A percentile compares a stretch with the other conserved stretches of the same genome.
Evolutionary conservation across 345 rosid species (phyloP).

Genomic region (Aquilaria sinensis): DNA sequence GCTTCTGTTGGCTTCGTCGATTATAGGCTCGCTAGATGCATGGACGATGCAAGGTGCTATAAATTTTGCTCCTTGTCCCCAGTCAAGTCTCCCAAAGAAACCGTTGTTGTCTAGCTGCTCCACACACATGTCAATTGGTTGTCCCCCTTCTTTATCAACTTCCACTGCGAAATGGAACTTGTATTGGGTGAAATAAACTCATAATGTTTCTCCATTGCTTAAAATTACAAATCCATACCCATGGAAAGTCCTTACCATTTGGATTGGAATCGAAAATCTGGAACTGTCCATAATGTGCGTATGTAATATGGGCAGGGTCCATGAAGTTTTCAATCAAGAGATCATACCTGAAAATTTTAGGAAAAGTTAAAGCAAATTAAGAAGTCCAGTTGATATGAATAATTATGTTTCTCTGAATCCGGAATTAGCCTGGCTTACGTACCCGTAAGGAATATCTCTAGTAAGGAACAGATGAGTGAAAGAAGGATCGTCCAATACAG

Average conservation of each 20-base stretch:
- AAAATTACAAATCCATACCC: too few relatives aligned
- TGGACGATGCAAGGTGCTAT: slow-evolving; percentile 64
- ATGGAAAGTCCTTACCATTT: slow-evolving; percentile 26
- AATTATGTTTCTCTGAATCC: neutral
- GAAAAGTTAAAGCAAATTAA: too few relatives aligned
- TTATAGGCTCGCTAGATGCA: slow-evolving; percentile 27
- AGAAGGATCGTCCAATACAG: slow-evolving; percentile 72
- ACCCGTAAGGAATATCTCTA: slow-evolving; percentile 80
- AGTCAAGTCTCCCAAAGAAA: slow-evolving; percentile 49
- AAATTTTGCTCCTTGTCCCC: slow-evolving; percentile 42
- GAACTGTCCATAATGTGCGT: slow-evolving; percentile 59
- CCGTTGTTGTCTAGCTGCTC: slow-evolving; percentile 39
- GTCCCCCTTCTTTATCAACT: slow-evolving; percentile 79
- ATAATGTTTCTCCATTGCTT: too few relatives aligned
- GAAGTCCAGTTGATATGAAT: neutral
- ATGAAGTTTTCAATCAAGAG: slow-evolving; percentile 68
- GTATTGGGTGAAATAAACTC: too few relatives aligned
- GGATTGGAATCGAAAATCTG: slow-evolving; percentile 10
- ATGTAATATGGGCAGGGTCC: slow-evolving; percentile 90
- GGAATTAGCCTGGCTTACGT: slow-evolving; percentile 7
- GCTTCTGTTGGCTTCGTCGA: slow-evolving; percentile 34
- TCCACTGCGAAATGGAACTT: slow-evolving; percentile 31
- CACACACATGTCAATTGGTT: slow-evolving; percentile 46
- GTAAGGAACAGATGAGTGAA: slow-evolving; percentile 44
- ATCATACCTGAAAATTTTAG: slow-evolving; percentile 49